Percentiles rank a stretch among this genome's conserved stretches.
phyloP scores from a whole-genome alignment of 768 basidiomycete genomes.

The Filobasidium floriforme region DNA sequence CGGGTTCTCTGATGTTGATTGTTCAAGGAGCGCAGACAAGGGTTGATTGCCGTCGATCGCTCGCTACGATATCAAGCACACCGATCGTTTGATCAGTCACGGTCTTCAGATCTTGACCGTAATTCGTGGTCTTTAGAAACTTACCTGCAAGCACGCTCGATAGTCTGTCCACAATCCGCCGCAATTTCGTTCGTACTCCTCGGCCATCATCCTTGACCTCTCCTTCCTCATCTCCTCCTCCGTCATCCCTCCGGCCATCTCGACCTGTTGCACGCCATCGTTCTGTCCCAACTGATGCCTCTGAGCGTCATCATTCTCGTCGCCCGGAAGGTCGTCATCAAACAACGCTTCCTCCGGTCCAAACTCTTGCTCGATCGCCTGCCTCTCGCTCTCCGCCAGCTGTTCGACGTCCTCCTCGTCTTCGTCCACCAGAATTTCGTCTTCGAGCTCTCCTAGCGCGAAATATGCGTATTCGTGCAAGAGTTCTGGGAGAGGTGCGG shows the following conservation, averaged over 20 bases:
- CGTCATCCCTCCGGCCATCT: conserved; percentile 3
- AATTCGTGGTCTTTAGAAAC: conserved; percentile 31
- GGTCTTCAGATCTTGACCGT: background rate
- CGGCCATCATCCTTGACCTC: conserved; percentile 30
- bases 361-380: conserved; percentile 2
- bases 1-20: conserved; percentile 73
- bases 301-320: background rate
- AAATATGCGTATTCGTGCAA: background rate
- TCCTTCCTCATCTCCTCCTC: conserved; percentile 12
- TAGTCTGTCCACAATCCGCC: conserved; percentile 76
- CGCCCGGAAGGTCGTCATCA: background rate
- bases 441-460: background rate
- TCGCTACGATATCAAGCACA: conserved; percentile 49
- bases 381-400: conserved; percentile 1
- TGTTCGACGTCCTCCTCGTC: conserved; percentile 18
- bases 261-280: background rate
- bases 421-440: background rate
- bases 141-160: conserved; percentile 71
- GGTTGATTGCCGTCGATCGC: conserved; percentile 68
- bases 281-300: background rate
- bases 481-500: background rate
- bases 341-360: conserved; percentile 5
- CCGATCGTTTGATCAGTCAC: background rate
- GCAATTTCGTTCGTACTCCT: conserved; percentile 78
- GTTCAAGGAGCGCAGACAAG: conserved; percentile 64